These are phyloP conservation scores for Trichoderma breve DNA, from an alignment of 2,329 filamentous ascomycete genomes.

Conservation along the genomic window DNA sequence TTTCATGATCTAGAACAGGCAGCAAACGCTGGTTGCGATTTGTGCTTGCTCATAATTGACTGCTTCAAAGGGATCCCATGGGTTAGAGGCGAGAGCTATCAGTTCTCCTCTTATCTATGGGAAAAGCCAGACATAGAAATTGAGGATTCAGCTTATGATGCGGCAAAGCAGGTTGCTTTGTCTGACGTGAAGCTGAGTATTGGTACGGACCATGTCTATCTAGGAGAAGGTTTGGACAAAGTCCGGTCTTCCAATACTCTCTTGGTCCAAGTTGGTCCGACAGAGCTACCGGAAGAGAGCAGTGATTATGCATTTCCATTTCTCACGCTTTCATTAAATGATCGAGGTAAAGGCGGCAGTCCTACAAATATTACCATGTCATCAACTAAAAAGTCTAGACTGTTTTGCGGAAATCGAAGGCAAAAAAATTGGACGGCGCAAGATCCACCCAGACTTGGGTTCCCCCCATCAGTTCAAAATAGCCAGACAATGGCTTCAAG, in stretches of 20 bases:
- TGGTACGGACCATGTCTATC: not conserved
- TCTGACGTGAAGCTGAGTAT: constrained; percentile 8
- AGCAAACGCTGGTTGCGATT: constrained; percentile 1
- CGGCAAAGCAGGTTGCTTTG: not conserved
- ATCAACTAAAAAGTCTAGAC: not conserved
- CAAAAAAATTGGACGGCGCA: not conserved
- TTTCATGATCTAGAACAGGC: constrained; percentile 5
- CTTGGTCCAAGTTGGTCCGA: not conserved
- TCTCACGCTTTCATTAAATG: not conserved
- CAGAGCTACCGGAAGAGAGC: not conserved
- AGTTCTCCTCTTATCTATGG: not conserved
- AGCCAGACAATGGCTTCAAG: not conserved
- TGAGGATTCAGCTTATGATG: not conserved
- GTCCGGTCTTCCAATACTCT: not conserved
- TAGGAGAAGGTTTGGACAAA: not conserved
- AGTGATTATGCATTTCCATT: not conserved
- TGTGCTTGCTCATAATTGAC: constrained; percentile 7
- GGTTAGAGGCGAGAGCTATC: not conserved
- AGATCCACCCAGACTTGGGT: not conserved
- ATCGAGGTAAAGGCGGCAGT: not conserved
- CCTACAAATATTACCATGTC: not conserved
- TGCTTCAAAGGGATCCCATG: constrained; percentile 7
- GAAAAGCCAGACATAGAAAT: not conserved
- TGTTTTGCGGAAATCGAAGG: not conserved
- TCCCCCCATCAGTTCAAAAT: constrained; percentile 1